Percentiles rank a stretch among this genome's conserved stretches.
phyloP scores from a whole-genome alignment of 345 rosid species.

The Pugionium dolabratum region DNA sequence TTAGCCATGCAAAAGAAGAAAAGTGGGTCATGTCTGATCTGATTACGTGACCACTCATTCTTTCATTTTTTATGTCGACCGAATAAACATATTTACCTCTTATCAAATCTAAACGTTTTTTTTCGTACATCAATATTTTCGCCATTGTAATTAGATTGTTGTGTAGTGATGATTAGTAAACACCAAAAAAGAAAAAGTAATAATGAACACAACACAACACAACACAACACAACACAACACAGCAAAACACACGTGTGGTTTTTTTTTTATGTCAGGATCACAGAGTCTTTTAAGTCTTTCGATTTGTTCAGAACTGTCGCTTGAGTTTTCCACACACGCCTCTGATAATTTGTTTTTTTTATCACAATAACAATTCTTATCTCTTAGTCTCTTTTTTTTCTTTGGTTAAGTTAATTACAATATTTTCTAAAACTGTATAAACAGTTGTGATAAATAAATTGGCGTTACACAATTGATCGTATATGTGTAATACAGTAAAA shows the following conservation, averaged over 20 bases:
- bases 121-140: neutral
- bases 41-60: constrained; percentile 5
- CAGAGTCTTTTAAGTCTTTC: constrained; percentile 25
- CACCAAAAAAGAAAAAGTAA: constrained; percentile 6
- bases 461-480: neutral
- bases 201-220: neutral
- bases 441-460: neutral
- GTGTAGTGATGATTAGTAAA: constrained; percentile 17
- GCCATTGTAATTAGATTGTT: neutral
- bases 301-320: constrained; percentile 40
- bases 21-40: constrained; percentile 10
- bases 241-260: constrained; percentile 41
- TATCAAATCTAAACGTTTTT: neutral
- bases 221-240: too few species aligned
- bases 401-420: neutral
- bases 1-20: constrained; percentile 22
- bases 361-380: neutral
- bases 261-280: constrained; percentile 17
- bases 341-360: neutral
- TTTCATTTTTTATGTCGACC: constrained; percentile 27
- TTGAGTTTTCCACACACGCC: constrained; percentile 37
- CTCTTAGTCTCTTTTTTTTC: neutral
- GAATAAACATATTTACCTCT: constrained; percentile 1
- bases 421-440: neutral
- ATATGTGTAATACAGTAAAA: constrained; percentile 1